phyloP scores from a whole-genome alignment of 208 protist species.

The Spongospora subterranea region DNA sequence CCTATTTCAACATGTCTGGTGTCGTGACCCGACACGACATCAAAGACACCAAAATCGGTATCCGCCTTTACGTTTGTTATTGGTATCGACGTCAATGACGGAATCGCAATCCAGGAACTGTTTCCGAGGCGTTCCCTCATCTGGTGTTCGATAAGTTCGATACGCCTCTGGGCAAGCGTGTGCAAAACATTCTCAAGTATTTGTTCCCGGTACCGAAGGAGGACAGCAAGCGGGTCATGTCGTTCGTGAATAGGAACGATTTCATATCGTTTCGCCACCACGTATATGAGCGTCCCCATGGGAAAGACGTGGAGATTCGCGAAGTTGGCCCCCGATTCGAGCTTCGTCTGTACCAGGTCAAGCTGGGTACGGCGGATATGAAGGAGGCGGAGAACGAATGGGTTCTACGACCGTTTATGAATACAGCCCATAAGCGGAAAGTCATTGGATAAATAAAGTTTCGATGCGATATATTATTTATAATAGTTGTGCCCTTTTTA shows the following conservation, averaged over 20 bases:
- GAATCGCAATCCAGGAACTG: constrained; percentile 46
- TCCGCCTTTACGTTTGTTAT: constrained; percentile 2
- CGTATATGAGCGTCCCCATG: constrained; percentile 77
- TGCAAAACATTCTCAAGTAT: constrained; percentile 83
- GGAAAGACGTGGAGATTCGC: constrained; percentile 86
- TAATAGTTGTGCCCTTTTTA: not conserved
- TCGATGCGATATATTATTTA: not conserved
- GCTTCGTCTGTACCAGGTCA: constrained; percentile 93
- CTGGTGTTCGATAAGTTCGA: constrained; percentile 98
- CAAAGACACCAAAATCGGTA: constrained; percentile 71
- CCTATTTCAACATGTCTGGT: constrained; percentile 96
- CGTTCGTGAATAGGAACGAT: constrained; percentile 97
- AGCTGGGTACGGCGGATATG: constrained; percentile 84
- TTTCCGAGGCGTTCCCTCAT: constrained; percentile 95
- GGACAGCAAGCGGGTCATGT: constrained; percentile 92
- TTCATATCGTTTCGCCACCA: constrained; percentile 98
- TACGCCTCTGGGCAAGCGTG: constrained; percentile 90
- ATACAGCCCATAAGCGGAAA: constrained; percentile 91
- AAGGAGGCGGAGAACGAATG: constrained; percentile 96
- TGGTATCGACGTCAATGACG: not conserved
- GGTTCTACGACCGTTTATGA: constrained; percentile 97
- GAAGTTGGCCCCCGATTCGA: constrained; percentile 98
- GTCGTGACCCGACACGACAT: constrained; percentile 96
- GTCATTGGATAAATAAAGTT: constrained; percentile 69
- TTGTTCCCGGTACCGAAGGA: constrained; percentile 97